Percentiles rank a stretch among this genome's conserved stretches.
These are phyloP conservation scores for Leptographium procerum DNA, from an alignment of 2,329 filamentous ascomycete species.

Conservation along the genomic window DNA sequence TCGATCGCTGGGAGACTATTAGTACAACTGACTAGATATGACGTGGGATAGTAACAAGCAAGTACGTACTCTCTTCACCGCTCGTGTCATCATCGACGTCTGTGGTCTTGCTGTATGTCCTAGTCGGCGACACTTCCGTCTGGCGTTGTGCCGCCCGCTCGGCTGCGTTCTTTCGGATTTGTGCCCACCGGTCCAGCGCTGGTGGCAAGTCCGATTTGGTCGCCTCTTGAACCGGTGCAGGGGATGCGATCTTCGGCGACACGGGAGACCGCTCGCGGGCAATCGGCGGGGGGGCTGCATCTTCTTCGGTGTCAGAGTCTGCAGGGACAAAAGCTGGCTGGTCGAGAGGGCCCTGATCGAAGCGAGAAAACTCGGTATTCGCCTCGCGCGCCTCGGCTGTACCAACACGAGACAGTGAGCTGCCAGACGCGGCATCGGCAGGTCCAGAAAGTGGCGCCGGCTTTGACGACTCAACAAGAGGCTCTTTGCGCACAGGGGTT, in stretches of 20 bases:
- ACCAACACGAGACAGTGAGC: conserved; percentile 47
- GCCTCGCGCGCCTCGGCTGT: conserved; percentile 47
- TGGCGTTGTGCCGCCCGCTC: conserved; percentile 58
- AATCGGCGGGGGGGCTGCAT: conserved; percentile 41
- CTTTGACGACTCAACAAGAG: conserved; percentile 3
- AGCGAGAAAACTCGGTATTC: conserved; percentile 51
- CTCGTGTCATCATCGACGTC: conserved; percentile 80
- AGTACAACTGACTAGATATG: conserved; percentile 9
- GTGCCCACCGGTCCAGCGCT: conserved; percentile 77
- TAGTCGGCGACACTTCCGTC: conserved; percentile 47
- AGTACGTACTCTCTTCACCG: conserved; percentile 77
- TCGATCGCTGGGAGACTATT: conserved; percentile 63
- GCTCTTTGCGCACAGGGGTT: conserved; percentile 9
- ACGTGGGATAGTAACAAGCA: not conserved
- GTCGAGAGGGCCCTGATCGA: conserved; percentile 86
- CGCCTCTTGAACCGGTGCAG: not conserved
- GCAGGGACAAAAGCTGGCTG: conserved; percentile 69
- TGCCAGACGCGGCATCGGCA: conserved; percentile 32
- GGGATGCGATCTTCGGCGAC: conserved; percentile 5
- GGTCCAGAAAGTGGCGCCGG: conserved; percentile 19
- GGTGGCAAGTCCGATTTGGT: conserved; percentile 16
- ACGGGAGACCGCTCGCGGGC: conserved; percentile 25
- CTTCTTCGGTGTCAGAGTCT: conserved; percentile 36
- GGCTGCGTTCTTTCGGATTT: conserved; percentile 89
- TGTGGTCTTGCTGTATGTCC: conserved; percentile 30